A percentile compares a stretch with the other conserved stretches of the same genome.
Evolutionary conservation across 2,329 filamentous ascomycete species (phyloP).

Genomic region (Parastagonospora nodorum): DNA sequence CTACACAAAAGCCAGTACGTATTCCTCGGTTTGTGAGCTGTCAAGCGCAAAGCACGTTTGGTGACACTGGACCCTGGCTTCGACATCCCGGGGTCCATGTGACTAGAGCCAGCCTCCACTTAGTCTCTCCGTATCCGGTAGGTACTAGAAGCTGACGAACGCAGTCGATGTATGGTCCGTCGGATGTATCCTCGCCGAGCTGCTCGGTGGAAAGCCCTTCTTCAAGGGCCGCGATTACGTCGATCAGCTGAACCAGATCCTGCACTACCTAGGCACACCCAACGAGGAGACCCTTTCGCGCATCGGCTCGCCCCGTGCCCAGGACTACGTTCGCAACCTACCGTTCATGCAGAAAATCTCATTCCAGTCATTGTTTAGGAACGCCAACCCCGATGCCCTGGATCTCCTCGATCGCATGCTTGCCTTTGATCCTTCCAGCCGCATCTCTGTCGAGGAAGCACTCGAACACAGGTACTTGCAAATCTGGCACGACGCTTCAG

Average conservation of each 20-base stretch:
- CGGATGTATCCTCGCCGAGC: constrained; percentile 94
- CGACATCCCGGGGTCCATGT: constrained; percentile 6
- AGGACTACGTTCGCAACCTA: constrained; percentile 97
- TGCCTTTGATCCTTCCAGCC: constrained; percentile 90
- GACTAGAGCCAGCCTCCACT: constrained; percentile 5
- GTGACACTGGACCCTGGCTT: constrained; percentile 4
- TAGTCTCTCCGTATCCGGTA: constrained; percentile 4
- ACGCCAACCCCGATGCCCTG: constrained; percentile 93
- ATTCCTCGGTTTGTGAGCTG: background rate
- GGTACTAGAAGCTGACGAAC: constrained; percentile 25
- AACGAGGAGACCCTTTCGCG: constrained; percentile 92
- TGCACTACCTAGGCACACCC: constrained; percentile 95
- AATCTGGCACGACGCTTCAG: constrained; percentile 97
- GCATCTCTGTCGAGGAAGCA: constrained; percentile 92
- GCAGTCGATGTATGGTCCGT: constrained; percentile 99
- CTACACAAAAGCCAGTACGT: constrained; percentile 99
- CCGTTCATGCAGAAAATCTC: constrained; percentile 93
- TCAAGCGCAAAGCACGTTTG: background rate
- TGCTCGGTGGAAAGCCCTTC: constrained; percentile 94
- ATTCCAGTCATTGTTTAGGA: constrained; percentile 86
- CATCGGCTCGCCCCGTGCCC: constrained; percentile 92
- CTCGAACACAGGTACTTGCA: constrained; percentile 95
- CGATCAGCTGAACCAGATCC: constrained; percentile 98
- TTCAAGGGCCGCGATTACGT: constrained; percentile 99
- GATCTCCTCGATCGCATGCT: constrained; percentile 97